A percentile compares a stretch with the other conserved stretches of the same genome.
phyloP scores from a whole-genome alignment of 768 basidiomycete species.

The Albatrellus ellisii region DNA sequence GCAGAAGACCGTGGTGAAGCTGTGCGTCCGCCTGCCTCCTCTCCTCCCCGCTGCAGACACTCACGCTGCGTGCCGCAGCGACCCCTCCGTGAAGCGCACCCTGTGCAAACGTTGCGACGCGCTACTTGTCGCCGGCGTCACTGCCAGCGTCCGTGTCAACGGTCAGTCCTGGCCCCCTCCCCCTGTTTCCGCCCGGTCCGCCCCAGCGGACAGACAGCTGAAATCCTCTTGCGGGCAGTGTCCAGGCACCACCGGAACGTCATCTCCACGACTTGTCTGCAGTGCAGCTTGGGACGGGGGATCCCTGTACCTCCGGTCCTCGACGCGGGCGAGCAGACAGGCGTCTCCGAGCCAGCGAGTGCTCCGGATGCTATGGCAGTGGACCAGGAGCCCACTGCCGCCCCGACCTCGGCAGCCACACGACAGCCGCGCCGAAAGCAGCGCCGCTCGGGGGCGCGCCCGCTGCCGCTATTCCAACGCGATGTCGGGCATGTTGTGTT shows the following conservation, averaged over 20 bases:
- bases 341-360: not conserved
- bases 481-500: slow-evolving; percentile 53
- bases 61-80: slow-evolving; percentile 28
- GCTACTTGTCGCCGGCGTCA: slow-evolving; percentile 55
- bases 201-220: not conserved
- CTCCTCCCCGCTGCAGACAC: not conserved
- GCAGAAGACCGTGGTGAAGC: slow-evolving; percentile 62
- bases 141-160: slow-evolving; percentile 50
- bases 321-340: slow-evolving; percentile 6
- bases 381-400: not conserved
- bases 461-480: slow-evolving; percentile 48
- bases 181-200: not conserved
- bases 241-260: slow-evolving; percentile 37
- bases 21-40: slow-evolving; percentile 32
- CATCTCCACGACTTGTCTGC: slow-evolving; percentile 43
- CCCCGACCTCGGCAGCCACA: not conserved
- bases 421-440: slow-evolving; percentile 10
- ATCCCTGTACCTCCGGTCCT: slow-evolving; percentile 53
- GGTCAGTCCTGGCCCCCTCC: slow-evolving; percentile 26
- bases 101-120: slow-evolving; percentile 58
- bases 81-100: slow-evolving; percentile 73
- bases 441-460: slow-evolving; percentile 22
- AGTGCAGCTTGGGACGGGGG: slow-evolving; percentile 43
- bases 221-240: slow-evolving; percentile 23
- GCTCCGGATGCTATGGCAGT: slow-evolving; percentile 1